Conservation (phyloP, 2,329 filamentous ascomycete genomes). For the Ascochyta lentis region DNA sequence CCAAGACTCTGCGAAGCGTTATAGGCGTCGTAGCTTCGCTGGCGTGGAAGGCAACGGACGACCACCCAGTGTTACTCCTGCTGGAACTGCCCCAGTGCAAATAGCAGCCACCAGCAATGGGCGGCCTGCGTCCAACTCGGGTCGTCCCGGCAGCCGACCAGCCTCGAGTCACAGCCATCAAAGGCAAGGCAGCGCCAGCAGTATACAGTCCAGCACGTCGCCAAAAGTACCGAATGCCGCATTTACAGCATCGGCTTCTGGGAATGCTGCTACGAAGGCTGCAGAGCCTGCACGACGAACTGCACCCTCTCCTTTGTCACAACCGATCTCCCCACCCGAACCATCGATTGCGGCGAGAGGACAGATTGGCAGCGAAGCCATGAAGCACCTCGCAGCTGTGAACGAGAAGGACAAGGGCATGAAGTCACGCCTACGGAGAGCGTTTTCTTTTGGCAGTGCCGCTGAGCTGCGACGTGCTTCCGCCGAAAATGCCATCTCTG, state of each 20-base stretch:
- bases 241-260: conserved; percentile 23
- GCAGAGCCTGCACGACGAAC: conserved; percentile 53
- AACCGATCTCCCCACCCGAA: conserved; percentile 49
- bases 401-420: conserved; percentile 84
- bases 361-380: conserved; percentile 68
- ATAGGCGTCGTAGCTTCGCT: conserved; percentile 83
- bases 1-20: conserved; percentile 75
- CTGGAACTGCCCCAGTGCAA: conserved; percentile 22
- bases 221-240: conserved; percentile 24
- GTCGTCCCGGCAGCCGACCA: conserved; percentile 38
- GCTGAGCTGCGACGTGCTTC: conserved; percentile 84
- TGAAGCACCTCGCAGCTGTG: conserved; percentile 84
- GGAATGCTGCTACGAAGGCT: conserved; percentile 30
- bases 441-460: conserved; percentile 96
- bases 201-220: conserved; percentile 43
- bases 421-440: conserved; percentile 85
- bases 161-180: conserved; percentile 46
- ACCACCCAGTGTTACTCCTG: conserved; percentile 21
- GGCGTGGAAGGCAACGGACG: conserved; percentile 58
- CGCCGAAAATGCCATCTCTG: conserved; percentile 63
- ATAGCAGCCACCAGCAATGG: conserved; percentile 23
- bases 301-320: conserved; percentile 57
- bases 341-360: conserved; percentile 30
- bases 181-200: conserved; percentile 49
- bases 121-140: conserved; percentile 40